Evolutionary conservation across 2,329 filamentous ascomycete species (phyloP), one percentile per base, ranked within the genome.

Genomic region (Emergomyces orientalis): DNA sequence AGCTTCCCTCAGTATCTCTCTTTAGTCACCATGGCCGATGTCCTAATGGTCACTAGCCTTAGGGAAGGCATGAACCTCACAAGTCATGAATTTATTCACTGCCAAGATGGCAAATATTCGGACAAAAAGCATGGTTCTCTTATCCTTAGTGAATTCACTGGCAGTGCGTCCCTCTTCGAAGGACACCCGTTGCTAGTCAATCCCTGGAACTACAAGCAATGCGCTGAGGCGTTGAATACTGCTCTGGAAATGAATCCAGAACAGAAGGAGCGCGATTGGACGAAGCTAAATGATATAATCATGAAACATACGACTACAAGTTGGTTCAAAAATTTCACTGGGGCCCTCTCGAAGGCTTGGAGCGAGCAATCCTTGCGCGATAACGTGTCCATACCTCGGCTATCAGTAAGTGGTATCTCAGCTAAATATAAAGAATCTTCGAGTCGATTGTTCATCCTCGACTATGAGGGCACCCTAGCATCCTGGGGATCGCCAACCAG

Each of bases 1-100:
- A 88, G 90, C 63, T 96, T 96, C 72, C 82, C 89, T 0, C 92
- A 97, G 72, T 97, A 97, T 70, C 83, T 97, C n/a, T 93, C 92
- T 1, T 80, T 97, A 8, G 82, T 97, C 56, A 91, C 90, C 2
- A 88, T 95, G 60, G 94, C 93, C 1, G 92, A 97, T 76, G 89
- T 88, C 2, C 80, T 97, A 59, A 94, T 97, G 85, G 94, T 97
- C 71, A 95, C 93, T 1, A 95, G 91, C 72, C 86, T 97, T 69
- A 90, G 94, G 60, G 93, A 97, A 74, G 93, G 93, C 66, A 97
- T 97, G 94, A 97, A 97, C 73, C 77, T 97, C 62, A 97, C 93
- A 0, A 92, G 89, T 6, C 94, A 97, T 73, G 93, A 97, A 73
- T 97, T 91, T 71, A 84, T 97, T 41, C 90, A 90, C 68, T 97